phyloP scores from a whole-genome alignment of 169 alveolate genomes.

The Eimeria praecox region DNA sequence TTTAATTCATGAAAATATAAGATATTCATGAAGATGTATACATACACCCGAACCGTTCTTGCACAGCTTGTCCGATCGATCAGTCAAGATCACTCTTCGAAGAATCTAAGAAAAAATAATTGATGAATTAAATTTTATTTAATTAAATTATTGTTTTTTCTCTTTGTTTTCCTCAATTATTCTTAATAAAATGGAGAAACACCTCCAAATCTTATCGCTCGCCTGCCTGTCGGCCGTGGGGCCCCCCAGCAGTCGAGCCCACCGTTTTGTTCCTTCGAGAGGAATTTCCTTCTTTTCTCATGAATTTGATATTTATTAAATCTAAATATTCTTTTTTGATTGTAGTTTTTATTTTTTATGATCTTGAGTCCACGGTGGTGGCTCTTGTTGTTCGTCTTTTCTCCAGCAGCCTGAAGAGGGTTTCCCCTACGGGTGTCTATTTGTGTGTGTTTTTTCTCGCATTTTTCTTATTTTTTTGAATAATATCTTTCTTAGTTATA shows the following conservation, averaged over 20 bases:
- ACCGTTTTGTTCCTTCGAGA: background rate
- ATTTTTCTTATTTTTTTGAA: background rate
- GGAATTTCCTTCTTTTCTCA: background rate
- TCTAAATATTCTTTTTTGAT: background rate
- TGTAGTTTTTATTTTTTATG: background rate
- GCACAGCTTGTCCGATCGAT: too few species aligned
- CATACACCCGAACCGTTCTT: too few species aligned
- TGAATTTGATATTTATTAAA: too few species aligned
- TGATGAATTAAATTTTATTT: too few species aligned
- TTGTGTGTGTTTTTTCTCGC: background rate
- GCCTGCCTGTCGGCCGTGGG: conserved; percentile 5
- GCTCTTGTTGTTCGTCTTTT: background rate
- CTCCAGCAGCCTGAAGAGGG: background rate
- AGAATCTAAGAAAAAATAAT: too few species aligned
- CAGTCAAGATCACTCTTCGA: too few species aligned
- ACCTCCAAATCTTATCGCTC: background rate
- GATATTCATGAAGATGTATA: background rate
- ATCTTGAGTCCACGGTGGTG: background rate
- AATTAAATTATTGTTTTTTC: too few species aligned
- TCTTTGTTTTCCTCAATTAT: background rate
- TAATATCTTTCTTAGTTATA: background rate
- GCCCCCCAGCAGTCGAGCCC: background rate
- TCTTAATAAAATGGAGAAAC: background rate
- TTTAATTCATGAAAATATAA: background rate
- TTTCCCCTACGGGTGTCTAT: background rate